Percentiles rank a stretch among this genome's conserved stretches.
Conservation (phyloP, 257 asterid species). For the Nicotiana attenuata region DNA sequence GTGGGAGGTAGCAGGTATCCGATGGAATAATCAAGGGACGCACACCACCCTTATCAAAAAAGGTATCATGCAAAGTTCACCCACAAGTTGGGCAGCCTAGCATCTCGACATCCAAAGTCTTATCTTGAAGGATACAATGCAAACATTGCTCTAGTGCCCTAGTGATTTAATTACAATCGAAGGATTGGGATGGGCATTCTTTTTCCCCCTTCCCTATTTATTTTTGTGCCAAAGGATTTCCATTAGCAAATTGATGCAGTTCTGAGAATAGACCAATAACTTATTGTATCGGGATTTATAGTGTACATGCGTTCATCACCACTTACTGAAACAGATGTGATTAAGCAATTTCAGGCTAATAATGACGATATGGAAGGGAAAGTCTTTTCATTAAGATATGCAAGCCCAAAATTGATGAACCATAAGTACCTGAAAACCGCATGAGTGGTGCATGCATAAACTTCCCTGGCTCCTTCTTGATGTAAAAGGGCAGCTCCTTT, state of each 20-base stretch:
- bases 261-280: not conserved
- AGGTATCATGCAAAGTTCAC: not conserved
- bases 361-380: not conserved
- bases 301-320: not conserved
- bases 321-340: not conserved
- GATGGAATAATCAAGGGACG: no score
- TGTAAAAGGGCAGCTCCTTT: conserved; percentile 91
- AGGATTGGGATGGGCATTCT: not conserved
- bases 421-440: conserved; percentile 78
- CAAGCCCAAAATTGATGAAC: not conserved
- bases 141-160: not conserved
- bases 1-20: no score
- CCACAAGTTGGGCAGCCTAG: not conserved
- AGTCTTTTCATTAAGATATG: not conserved
- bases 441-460: conserved; percentile 91
- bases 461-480: conserved; percentile 98
- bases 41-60: no score
- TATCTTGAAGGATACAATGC: not conserved
- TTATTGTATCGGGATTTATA: not conserved
- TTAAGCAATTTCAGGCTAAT: not conserved
- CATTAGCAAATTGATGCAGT: not conserved
- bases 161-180: not conserved
- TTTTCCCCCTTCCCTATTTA: not conserved
- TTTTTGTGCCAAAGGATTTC: not conserved
- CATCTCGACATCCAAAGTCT: not conserved